Conservation (phyloP, 129 eudicot genomes). For the Pittosporum tobira region DNA sequence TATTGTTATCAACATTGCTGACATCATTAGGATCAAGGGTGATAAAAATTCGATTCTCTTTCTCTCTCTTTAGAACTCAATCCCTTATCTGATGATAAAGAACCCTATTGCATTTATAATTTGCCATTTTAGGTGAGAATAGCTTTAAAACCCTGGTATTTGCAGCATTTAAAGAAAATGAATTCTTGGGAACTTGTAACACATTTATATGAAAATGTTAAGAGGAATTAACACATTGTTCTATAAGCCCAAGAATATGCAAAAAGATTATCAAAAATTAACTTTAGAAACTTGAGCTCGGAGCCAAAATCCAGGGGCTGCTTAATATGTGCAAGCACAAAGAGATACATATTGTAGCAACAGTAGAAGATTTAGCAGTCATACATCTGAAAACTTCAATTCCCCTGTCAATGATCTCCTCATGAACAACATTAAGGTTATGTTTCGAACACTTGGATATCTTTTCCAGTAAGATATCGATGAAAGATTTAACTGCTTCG, state of each 20-base stretch:
- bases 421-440: slow-evolving; percentile 44
- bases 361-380: slow-evolving; percentile 41
- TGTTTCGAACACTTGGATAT: slow-evolving; percentile 29
- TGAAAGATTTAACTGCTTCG: slow-evolving; percentile 42
- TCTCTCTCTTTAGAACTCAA: too few relatives aligned
- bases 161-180: too few relatives aligned
- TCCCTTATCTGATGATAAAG: too few relatives aligned
- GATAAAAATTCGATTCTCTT: too few relatives aligned
- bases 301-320: slow-evolving; percentile 60
- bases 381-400: slow-evolving; percentile 40
- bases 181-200: too few relatives aligned
- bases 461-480: slow-evolving; percentile 35
- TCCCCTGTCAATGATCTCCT: slow-evolving; percentile 50
- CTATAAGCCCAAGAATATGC: background rate
- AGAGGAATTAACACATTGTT: background rate
- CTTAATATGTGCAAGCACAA: slow-evolving; percentile 54
- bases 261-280: background rate
- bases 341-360: slow-evolving; percentile 50
- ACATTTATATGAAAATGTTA: background rate
- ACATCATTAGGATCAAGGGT: too few relatives aligned
- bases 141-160: too few relatives aligned
- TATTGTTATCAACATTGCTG: too few relatives aligned
- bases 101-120: too few relatives aligned
- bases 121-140: too few relatives aligned
- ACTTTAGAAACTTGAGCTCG: slow-evolving; percentile 18